Evolutionary conservation across 371 early-diverging fungal genomes (phyloP).

Genomic region (Rhizopus microsporus): DNA sequence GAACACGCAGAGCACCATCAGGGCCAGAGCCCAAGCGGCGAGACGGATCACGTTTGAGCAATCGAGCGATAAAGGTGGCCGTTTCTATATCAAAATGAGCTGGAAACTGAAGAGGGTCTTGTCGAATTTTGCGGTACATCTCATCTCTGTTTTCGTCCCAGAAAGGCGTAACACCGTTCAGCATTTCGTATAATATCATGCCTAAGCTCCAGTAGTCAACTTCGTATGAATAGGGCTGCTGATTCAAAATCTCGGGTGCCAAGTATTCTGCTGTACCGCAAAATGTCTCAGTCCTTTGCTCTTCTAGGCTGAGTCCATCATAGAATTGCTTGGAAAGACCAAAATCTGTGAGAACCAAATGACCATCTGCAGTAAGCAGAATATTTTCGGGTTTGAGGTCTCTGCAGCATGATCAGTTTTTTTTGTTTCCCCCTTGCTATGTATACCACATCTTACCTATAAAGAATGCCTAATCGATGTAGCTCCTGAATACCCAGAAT

Average conservation of each 20-base stretch:
- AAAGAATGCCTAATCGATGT: conserved; percentile 87
- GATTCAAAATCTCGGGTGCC: conserved; percentile 87
- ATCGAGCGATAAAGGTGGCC: conserved; percentile 55
- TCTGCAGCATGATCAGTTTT: conserved; percentile 10
- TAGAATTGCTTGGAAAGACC: conserved; percentile 76
- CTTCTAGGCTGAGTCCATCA: conserved; percentile 27
- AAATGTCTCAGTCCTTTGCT: conserved; percentile 81
- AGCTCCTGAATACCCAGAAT: conserved; percentile 84
- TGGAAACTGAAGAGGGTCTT: conserved; percentile 74
- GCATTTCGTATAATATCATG: conserved; percentile 85
- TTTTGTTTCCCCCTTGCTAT: not conserved
- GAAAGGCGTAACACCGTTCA: conserved; percentile 76
- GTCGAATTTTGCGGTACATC: conserved; percentile 79
- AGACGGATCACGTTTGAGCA: conserved; percentile 70
- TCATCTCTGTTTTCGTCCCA: conserved; percentile 73
- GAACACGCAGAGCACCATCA: conserved; percentile 52
- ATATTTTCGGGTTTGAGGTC: conserved; percentile 93
- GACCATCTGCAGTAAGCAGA: conserved; percentile 74
- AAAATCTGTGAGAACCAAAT: conserved; percentile 89
- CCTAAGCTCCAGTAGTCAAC: conserved; percentile 98
- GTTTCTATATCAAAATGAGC: conserved; percentile 58
- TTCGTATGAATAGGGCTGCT: conserved; percentile 79
- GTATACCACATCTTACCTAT: conserved; percentile 47
- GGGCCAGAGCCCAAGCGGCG: conserved; percentile 59
- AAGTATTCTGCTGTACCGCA: conserved; percentile 95